These are phyloP conservation scores for Paramecium sonneborni DNA, from an alignment of 73 alveolate genomes.

Conservation along the genomic window DNA sequence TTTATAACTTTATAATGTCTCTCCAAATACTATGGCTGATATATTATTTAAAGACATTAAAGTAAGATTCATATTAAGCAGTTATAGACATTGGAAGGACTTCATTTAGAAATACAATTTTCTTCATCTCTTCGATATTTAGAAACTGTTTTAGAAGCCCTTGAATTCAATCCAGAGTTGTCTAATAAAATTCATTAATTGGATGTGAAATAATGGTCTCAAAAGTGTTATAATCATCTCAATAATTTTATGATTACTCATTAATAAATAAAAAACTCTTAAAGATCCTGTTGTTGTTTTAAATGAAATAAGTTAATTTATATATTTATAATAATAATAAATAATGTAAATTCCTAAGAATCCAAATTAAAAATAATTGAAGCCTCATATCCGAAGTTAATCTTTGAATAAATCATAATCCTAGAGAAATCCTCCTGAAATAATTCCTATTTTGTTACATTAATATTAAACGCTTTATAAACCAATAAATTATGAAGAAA, in stretches of 20 bases:
- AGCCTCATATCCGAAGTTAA: not conserved
- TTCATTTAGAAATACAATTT: conserved; percentile 11
- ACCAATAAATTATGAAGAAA: not conserved
- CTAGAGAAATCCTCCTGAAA: not conserved
- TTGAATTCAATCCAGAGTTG: not conserved
- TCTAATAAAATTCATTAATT: not conserved
- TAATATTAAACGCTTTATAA: not conserved
- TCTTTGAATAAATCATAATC: not conserved
- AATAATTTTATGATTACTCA: not conserved
- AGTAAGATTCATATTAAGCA: not conserved
- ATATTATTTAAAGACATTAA: conserved; percentile 31
- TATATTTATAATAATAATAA: not conserved
- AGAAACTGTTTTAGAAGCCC: conserved; percentile 45
- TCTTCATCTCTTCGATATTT: not conserved
- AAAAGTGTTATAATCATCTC: not conserved
- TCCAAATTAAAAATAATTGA: not conserved
- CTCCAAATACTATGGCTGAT: not conserved
- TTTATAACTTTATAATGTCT: not conserved
- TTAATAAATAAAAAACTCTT: not conserved
- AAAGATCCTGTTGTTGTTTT: not conserved
- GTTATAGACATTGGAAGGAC: conserved; percentile 22
- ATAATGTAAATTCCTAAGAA: not conserved
- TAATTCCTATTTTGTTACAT: not conserved
- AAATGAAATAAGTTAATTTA: not conserved
- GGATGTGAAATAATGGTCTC: conserved; percentile 27